Conservation (phyloP, 192 early-diverging fungal genomes). For the Backusella luteola region DNA sequence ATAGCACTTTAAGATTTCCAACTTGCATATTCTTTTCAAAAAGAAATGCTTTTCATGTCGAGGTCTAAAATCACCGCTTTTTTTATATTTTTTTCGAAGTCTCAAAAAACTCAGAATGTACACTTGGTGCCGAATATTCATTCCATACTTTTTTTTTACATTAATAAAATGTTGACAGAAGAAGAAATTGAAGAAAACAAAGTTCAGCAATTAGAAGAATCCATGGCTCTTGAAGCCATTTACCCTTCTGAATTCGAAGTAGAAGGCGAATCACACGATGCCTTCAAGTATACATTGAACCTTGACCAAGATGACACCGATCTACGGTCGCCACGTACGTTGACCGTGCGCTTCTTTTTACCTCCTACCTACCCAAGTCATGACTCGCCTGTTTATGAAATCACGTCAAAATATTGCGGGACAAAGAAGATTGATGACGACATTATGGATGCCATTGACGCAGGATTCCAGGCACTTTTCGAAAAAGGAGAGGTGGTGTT, state of each 20-base stretch:
- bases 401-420: slow-evolving; percentile 54
- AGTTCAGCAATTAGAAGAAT: slow-evolving; percentile 8
- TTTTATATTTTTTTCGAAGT: neutral
- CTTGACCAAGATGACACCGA: slow-evolving; percentile 26
- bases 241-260: slow-evolving; percentile 5
- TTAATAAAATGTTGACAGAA: neutral
- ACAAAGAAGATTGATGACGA: slow-evolving; percentile 39
- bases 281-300: slow-evolving; percentile 22
- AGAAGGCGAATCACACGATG: neutral
- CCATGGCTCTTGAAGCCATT: slow-evolving; percentile 17
- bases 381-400: slow-evolving; percentile 47
- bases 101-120: too few relatives aligned
- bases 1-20: too few relatives aligned
- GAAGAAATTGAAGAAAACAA: slow-evolving; percentile 7
- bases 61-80: too few relatives aligned
- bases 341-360: slow-evolving; percentile 39
- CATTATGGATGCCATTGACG: slow-evolving; percentile 44
- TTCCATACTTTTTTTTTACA: neutral
- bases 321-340: slow-evolving; percentile 17
- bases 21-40: too few relatives aligned
- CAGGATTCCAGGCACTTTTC: slow-evolving; percentile 50
- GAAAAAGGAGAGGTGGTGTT: slow-evolving; percentile 59
- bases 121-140: too few relatives aligned
- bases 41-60: too few relatives aligned
- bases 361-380: slow-evolving; percentile 47